Evolutionary conservation across 2,329 filamentous ascomycete species (phyloP), one percentile per base, ranked within the genome.

Genomic region (Colletotrichum salicis): DNA sequence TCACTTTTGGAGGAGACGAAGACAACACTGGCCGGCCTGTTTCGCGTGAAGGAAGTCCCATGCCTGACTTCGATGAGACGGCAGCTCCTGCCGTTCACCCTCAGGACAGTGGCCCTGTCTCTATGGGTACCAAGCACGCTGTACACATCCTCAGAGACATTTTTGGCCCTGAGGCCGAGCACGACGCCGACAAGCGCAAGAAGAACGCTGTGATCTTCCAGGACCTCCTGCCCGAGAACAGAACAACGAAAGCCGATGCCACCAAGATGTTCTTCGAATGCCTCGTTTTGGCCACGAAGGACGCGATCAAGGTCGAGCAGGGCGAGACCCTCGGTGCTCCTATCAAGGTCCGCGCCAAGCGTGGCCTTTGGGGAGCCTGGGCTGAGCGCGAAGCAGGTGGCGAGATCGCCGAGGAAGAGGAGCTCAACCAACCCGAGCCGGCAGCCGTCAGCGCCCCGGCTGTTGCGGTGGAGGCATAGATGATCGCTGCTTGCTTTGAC

Each of bases 241-340:
- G 89, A 72, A 96, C 96, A 0, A 94, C 89, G 75, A 94, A 94
- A 81, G 93, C 93, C 10, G 96, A 98, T 77, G 96, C 96, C 0
- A 99, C 96, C 55, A 98, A 98, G 87, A 98, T 99, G 95, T 99
- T 99, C 85, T 99, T 99, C 78, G 96, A 99, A 84, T 92, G 96
- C 66, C 87, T 99, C 29, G 96, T 99, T 3, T 88, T 99, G 58
- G 96, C 96, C 5, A 99, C 96, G 54, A 99, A 99, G 84, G 96
- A 99, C 80, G 96, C 96, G 33, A 93, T 99, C 84, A 97, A 97
- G 83, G 94, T 98, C 31, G 96, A 98, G 80, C 96, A 99, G 82
- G 89, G 89, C 60, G 86, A 91, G 73, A 89, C 87, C 48, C 88
- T 98, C 31, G 95, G 95, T 61, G 93, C 91, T 3, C 89, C 92